These are phyloP conservation scores for Colletotrichum sublineola DNA, from an alignment of 2,329 filamentous ascomycete species.

Conservation along the genomic window DNA sequence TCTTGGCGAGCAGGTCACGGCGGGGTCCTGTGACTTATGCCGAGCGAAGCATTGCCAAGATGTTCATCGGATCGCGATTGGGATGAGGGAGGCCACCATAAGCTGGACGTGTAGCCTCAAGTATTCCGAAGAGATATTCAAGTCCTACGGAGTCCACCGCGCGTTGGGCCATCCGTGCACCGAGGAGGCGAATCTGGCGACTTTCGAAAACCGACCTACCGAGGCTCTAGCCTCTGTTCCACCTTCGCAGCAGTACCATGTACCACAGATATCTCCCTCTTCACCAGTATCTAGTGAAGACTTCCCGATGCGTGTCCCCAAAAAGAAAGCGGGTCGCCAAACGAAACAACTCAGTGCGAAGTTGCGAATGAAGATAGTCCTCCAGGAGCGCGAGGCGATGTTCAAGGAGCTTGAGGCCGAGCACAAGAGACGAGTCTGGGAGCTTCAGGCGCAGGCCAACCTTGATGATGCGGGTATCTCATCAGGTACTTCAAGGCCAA, in stretches of 20 bases:
- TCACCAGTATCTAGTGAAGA: neutral
- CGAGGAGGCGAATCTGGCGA: no score
- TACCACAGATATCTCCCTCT: neutral
- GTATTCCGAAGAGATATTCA: neutral
- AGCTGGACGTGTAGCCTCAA: neutral
- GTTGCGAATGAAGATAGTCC: neutral
- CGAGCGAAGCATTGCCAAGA: neutral
- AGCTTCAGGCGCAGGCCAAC: neutral
- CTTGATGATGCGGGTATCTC: neutral
- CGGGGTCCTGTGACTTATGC: neutral
- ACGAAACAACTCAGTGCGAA: neutral
- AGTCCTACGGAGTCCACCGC: neutral
- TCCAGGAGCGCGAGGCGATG: neutral
- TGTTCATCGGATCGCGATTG: neutral
- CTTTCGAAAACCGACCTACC: neutral
- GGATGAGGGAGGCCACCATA: neutral
- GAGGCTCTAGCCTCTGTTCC: no score
- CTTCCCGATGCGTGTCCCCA: neutral
- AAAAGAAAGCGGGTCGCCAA: neutral
- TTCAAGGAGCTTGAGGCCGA: neutral
- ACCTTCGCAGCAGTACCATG: neutral
- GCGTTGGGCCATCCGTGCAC: neutral
- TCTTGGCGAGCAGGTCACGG: conserved; percentile 3
- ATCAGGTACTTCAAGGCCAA: neutral
- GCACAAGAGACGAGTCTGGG: neutral